Evolutionary conservation across 2,329 filamentous ascomycete species (phyloP).

Genomic region (Colletotrichum shisoi): DNA sequence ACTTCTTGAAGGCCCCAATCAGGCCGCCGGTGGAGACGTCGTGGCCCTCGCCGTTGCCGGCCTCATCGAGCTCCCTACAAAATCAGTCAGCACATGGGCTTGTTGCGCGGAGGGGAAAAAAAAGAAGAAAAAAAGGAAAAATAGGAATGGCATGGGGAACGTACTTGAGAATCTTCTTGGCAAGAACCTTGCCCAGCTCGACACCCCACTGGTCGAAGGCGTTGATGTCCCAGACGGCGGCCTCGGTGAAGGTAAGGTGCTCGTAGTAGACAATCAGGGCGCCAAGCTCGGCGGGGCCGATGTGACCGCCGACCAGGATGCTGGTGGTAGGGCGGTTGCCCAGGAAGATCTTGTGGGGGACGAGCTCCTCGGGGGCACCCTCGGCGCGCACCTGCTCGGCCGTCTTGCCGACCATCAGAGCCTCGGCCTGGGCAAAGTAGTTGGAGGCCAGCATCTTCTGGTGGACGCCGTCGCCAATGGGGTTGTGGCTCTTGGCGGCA

Average conservation of each 20-base stretch:
- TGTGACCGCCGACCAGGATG: slow-evolving; percentile 87
- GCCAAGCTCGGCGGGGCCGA: slow-evolving; percentile 91
- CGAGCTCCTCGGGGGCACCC: slow-evolving; percentile 74
- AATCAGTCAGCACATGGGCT: slow-evolving; percentile 8
- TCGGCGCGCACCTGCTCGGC: slow-evolving; percentile 80
- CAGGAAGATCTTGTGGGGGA: slow-evolving; percentile 99
- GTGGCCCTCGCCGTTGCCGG: slow-evolving; percentile 75
- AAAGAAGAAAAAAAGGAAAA: too few relatives aligned
- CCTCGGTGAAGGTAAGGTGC: slow-evolving; percentile 97
- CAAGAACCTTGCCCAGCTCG: slow-evolving; percentile 93
- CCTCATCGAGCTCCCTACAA: slow-evolving; percentile 77
- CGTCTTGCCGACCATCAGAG: slow-evolving; percentile 89
- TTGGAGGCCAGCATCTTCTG: slow-evolving; percentile 95
- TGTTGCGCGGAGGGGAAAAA: not conserved
- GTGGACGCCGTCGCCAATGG: slow-evolving; percentile 88
- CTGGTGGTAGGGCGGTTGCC: slow-evolving; percentile 97
- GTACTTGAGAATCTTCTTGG: slow-evolving; percentile 80
- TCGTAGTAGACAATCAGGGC: slow-evolving; percentile 99
- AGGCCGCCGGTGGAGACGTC: slow-evolving; percentile 88
- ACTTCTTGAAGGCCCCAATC: slow-evolving; percentile 91
- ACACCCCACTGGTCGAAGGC: slow-evolving; percentile 99
- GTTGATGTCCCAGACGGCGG: slow-evolving; percentile 99
- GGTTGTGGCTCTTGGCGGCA: slow-evolving; percentile 96
- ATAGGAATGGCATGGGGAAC: slow-evolving; percentile 14
- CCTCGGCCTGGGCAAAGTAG: slow-evolving; percentile 89